Base-by-base conservation (phyloP, 495 filamentous ascomycete genomes). In the Aspergillus panamensis region DNA sequence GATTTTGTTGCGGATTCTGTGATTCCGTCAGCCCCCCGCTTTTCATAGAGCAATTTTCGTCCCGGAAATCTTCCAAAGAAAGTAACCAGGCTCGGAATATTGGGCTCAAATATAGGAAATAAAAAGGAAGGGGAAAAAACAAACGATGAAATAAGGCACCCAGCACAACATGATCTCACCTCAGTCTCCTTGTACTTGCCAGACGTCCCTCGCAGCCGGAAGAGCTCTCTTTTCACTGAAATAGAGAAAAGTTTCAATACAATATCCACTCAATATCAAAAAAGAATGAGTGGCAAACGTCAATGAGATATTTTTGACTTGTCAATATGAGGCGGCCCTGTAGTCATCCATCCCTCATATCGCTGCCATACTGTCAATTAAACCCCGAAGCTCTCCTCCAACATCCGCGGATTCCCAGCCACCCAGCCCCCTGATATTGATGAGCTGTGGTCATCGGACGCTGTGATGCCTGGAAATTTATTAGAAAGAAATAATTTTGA, bases 371-470 rank as follows among this genome's bases (percentile, higher is more conserved):
- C 25, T 50, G 45, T 45, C 60, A 62, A 68, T 61, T 66, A 44
- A 57, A 62, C 59, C 53, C 47, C 54, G 50, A 60, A 48, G 42
- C 43, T 57, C 54, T 58, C 25, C 25, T 31, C 42, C 59, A 61
- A 49, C 58, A 45, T 62, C 52, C 58, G 57, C 44, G 59, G 50
- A 48, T 66, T 49, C 72, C 72, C 74, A 77, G 74, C 74, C 74
- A 71, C 73, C 72, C 66, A 66, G 63, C 63, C 63, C 59, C 66
- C 63, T 48, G 29, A 64, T 62, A 60, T 62, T 66, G 40, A 20
- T 16, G 32, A 47, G 19, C 12, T 21, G 8, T 48, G 31, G 19
- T 47, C 39, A 13, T 51, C 13, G 17, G 35, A 37, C 13, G 10
- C 30, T 17, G 7, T 30, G 19, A 33, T 21, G 44, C 7, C 19